Evolutionary conservation across 768 basidiomycete species (phyloP).

Genomic region (Mycena vitilis): DNA sequence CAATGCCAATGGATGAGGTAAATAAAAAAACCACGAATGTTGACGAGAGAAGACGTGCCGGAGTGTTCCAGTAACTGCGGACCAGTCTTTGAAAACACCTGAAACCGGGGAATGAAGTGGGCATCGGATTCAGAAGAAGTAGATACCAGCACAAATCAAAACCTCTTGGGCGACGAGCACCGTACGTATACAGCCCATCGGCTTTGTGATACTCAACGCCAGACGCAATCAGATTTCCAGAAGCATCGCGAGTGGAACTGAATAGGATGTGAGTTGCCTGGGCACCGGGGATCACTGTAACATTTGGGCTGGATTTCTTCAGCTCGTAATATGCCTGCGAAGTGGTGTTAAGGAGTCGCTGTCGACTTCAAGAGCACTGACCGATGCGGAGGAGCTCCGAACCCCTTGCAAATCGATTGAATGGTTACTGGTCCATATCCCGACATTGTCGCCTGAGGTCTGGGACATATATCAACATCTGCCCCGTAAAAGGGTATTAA

Average conservation of each 20-base stretch:
- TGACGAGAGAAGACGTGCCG: constrained; percentile 25
- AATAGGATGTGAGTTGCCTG: constrained; percentile 39
- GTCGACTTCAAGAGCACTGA: background rate
- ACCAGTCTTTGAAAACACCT: constrained; percentile 45
- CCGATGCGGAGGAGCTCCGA: constrained; percentile 21
- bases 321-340: constrained; percentile 64
- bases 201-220: constrained; percentile 39
- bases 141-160: constrained; percentile 51
- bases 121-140: too few species aligned
- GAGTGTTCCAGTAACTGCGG: constrained; percentile 48
- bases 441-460: constrained; percentile 37
- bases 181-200: constrained; percentile 32
- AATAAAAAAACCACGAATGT: background rate
- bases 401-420: constrained; percentile 3
- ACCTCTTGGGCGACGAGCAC: constrained; percentile 55
- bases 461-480: background rate
- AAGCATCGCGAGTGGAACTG: constrained; percentile 7
- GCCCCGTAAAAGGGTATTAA: too few species aligned
- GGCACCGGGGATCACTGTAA: constrained; percentile 40
- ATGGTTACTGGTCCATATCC: constrained; percentile 30
- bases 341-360: background rate
- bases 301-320: constrained; percentile 52
- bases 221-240: constrained; percentile 28
- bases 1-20: constrained; percentile 4
- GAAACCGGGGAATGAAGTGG: background rate